Base-by-base conservation (phyloP, 495 filamentous ascomycete species). In the Aspergillus panamensis region DNA sequence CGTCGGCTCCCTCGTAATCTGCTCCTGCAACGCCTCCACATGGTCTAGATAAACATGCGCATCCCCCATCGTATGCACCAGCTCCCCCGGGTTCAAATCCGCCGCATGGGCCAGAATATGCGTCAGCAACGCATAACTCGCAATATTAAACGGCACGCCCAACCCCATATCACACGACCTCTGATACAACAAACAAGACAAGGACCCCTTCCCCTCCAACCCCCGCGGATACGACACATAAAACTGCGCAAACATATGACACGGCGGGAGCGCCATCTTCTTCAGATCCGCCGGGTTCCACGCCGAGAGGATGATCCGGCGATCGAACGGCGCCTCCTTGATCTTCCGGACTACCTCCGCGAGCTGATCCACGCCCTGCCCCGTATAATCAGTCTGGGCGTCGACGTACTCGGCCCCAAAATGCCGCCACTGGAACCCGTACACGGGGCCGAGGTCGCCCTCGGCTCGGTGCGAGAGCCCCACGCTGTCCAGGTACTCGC, bases 231-330 rank as follows among this genome's bases (percentile, higher is more conserved):
- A 97, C 1, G 87, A 90, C 37, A 98, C 92, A 65, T 97, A 97
- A 66, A 97, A 97, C 73, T 97, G 95, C 13, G 93, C 93, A 75
- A 98, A 96, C 94, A 98, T 96, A 71, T 97, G 94, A 67, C 94
- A 98, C 4, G 95, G 94, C 60, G 94, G 94, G 17, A 98, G 79
- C 2, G 91, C 94, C 94, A 97, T 98, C 71, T 89, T 85, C 47
- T 73, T 73, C 63, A 98, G 64, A 69, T 96, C 94, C 6, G 82
- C 81, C 3, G 91, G 91, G 67, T 97, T 97, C 94, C 94, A 98
- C 1, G 94, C 94, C 54, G 78, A 86, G 55, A 98, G 79, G 60
- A 98, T 89, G 60, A 98, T 89, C 29, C 94, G 75, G 1, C 94
- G 82, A 67, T 97, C 94, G 66, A 89, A 95, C 0, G 94, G 94